phyloP scores from a whole-genome alignment of 306 rosid genomes.

The Cicer bijugum region DNA sequence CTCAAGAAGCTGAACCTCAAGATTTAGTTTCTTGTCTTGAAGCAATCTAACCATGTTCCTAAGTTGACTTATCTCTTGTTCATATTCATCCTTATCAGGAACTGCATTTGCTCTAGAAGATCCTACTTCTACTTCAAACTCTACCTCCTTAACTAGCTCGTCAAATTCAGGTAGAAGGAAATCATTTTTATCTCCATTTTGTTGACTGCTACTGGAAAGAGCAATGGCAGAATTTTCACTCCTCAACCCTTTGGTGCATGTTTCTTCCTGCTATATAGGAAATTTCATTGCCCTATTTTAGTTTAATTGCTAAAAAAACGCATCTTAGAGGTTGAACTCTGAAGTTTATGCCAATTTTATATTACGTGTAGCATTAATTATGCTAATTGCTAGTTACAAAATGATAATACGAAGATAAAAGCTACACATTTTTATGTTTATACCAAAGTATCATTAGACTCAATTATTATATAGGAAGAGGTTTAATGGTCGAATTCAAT shows the following conservation, averaged over 20 bases:
- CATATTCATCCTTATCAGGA: constrained; percentile 59
- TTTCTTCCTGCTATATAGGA: constrained; percentile 61
- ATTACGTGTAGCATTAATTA: background rate
- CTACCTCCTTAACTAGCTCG: constrained; percentile 60
- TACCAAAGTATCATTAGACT: background rate
- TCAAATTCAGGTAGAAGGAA: constrained; percentile 63
- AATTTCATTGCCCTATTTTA: constrained; percentile 5
- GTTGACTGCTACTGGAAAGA: constrained; percentile 46
- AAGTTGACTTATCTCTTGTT: constrained; percentile 66
- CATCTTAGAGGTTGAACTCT: background rate
- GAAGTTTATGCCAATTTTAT: constrained; percentile 16
- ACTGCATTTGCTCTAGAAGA: constrained; percentile 53
- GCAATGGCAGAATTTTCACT: constrained; percentile 40
- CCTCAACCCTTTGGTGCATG: constrained; percentile 40
- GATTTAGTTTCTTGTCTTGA: constrained; percentile 71
- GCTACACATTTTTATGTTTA: constrained; percentile 18
- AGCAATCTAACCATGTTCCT: constrained; percentile 65
- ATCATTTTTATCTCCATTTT: constrained; percentile 55
- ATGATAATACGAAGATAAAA: constrained; percentile 1
- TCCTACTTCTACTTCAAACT: constrained; percentile 50
- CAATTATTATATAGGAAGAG: background rate
- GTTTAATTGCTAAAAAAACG: background rate
- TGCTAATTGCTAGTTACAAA: constrained; percentile 2
- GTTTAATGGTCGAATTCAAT: constrained; percentile 22
- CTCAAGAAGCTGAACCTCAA: constrained; percentile 82